Base-by-base conservation (phyloP, 2,329 filamentous ascomycete genomes). In the Arthrocladium fulminans region DNA sequence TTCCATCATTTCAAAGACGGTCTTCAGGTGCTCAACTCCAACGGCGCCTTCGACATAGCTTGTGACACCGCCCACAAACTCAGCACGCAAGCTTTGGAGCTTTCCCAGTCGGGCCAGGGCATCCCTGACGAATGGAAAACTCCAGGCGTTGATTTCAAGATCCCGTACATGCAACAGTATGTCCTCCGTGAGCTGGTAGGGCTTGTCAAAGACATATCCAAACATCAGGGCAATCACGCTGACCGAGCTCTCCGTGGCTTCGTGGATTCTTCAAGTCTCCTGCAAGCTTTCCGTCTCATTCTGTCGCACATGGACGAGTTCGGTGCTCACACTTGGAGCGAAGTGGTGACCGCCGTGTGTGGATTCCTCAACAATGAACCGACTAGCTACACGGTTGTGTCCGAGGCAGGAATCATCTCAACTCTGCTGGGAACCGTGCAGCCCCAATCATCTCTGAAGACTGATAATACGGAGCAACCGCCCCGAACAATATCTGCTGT, bases 321-420 rank as follows among this genome's bases (percentile, higher is more conserved):
- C 63, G 92, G 92, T 10, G 92, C 90, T 2, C 84, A 92, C 51
- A 88, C 97, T 3, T 99, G 92, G 92, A 95, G 88, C 42, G 89
- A 89, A 63, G 85, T 88, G 5, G 87, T 95, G 53, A 89, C 84
- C 47, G 90, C 96, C 49, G 73, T 98, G 44, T 92, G 87, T 61
- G 90, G 88, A 59, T 98, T 98, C 66, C 94, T 99, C 59, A 94
- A 99, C 67, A 96, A 97, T 62, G 92, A 98, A 61, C 92, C 92
- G 0, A 98, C 92, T 0, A 98, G 92, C 65, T 98, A 95, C 64
- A 84, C 88, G 23, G 88, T 95, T 20, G 92, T 99, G 55, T 88
- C 87, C 12, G 92, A 99, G 67, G 90, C 92, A 44, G 88, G 88
- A 19, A 76, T 98, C 58, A 89, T 92, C 60, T 84, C 84, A 62